phyloP scores from a whole-genome alignment of 2,329 filamentous ascomycete species.

The Claviceps lovelessii region DNA sequence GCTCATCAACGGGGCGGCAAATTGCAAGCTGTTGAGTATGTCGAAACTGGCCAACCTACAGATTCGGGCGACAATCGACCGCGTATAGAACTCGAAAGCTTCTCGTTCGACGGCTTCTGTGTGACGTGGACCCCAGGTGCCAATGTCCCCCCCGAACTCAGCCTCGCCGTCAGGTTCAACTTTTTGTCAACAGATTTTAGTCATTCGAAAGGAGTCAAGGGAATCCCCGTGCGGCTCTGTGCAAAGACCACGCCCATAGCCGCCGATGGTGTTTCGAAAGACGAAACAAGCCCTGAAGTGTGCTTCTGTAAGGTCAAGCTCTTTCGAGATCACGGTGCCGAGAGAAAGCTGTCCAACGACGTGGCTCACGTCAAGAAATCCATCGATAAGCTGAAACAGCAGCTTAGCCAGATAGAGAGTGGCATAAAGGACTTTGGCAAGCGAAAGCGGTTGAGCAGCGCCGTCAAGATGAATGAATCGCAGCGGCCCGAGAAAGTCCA shows the following conservation, averaged over 20 bases:
- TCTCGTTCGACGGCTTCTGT: constrained; percentile 88
- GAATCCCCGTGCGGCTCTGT: constrained; percentile 84
- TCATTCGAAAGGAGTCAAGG: constrained; percentile 96
- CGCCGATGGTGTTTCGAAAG: constrained; percentile 33
- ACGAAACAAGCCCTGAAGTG: constrained; percentile 48
- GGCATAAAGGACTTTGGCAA: constrained; percentile 54
- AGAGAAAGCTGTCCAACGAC: constrained; percentile 89
- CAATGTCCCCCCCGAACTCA: constrained; percentile 59
- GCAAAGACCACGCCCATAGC: constrained; percentile 67
- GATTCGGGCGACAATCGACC: constrained; percentile 53
- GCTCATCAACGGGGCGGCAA: constrained; percentile 87
- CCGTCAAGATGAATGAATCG: constrained; percentile 31
- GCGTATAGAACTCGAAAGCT: constrained; percentile 54
- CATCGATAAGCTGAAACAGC: constrained; percentile 90
- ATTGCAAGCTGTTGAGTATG: constrained; percentile 87
- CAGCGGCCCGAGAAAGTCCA: constrained; percentile 64
- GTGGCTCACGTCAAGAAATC: constrained; percentile 90
- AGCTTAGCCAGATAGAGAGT: constrained; percentile 65
- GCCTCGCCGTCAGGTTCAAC: constrained; percentile 87
- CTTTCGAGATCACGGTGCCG: constrained; percentile 89
- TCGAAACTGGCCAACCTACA: constrained; percentile 48
- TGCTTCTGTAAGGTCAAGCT: constrained; percentile 96
- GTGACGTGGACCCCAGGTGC: constrained; percentile 71
- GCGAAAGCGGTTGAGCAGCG: constrained; percentile 41
- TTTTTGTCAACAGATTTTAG: constrained; percentile 98